Evolutionary conservation across 257 asterid species (phyloP).

Genomic region (Paulownia fortunei): DNA sequence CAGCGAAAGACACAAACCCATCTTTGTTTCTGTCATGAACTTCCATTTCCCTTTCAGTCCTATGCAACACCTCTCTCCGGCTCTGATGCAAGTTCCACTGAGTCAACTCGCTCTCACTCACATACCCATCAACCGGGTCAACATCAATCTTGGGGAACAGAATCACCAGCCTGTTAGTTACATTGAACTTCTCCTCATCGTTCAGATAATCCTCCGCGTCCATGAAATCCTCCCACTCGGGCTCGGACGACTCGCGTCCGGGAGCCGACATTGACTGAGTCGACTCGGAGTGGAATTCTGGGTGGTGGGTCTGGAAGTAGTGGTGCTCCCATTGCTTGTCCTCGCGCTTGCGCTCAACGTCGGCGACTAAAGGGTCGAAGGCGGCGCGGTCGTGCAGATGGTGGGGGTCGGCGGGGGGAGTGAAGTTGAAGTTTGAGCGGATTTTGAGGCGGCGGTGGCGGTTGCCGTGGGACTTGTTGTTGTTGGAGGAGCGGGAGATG

Average conservation of each 20-base stretch:
- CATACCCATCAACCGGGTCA: conserved; percentile 73
- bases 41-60: conserved; percentile 89
- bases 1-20: conserved; percentile 75
- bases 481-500: conserved; percentile 72
- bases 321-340: conserved; percentile 83
- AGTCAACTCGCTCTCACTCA: conserved; percentile 74
- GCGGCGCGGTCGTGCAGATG: conserved; percentile 49
- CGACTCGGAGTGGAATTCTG: conserved; percentile 44
- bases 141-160: conserved; percentile 90
- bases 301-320: conserved; percentile 58
- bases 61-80: conserved; percentile 76
- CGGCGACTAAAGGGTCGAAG: conserved; percentile 88
- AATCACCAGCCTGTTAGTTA: conserved; percentile 71
- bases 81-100: conserved; percentile 82
- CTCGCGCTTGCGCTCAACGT: conserved; percentile 80
- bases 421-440: conserved; percentile 85
- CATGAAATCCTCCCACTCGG: conserved; percentile 96
- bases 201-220: conserved; percentile 92
- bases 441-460: conserved; percentile 89
- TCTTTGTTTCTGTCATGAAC: conserved; percentile 87
- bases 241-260: conserved; percentile 66
- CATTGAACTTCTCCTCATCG: conserved; percentile 86
- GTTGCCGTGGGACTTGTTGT: conserved; percentile 43
- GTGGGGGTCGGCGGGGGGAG: conserved; percentile 43
- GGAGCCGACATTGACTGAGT: conserved; percentile 42